Evolutionary conservation across 768 basidiomycete species (phyloP), one percentile per base, ranked within the genome.

Genomic region (Amanita exitialis): DNA sequence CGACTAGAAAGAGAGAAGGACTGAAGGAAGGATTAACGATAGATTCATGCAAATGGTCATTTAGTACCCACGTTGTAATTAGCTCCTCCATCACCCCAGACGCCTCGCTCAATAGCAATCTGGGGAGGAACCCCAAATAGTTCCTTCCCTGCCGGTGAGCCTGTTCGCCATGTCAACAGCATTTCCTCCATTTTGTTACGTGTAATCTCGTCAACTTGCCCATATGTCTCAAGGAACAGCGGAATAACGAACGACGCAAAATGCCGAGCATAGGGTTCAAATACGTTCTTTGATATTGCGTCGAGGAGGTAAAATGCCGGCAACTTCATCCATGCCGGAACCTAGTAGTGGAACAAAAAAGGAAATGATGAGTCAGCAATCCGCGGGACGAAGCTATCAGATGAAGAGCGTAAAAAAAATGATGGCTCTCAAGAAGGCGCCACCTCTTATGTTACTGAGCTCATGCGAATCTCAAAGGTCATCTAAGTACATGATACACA

Each of bases 181-280:
- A 99, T 92, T 66, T 99, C 96, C 63, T 95, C 91, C 90, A 99
- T 94, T 67, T 98, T 98, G 64, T 81, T 79, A 54, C 87, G 83
- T 21, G 90, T 95, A 37, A 67, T 68, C 46, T 81, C 80, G 62
- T 96, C 93, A 57, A 96, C 94, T 58, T 81, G 76, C 42, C 79
- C 75, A 67, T 98, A 97, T 25, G 93, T 84, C 56, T 89, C 82
- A 57, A 96, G 72, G 69, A 93, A 98, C 15, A 94, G 69, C 18
- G 82, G 77, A 51, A 86, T 84, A 54, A 94, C 86, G 62, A 92
- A 79, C 8, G 81, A 75, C 9, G 86, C 76, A 60, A 99, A 93
- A 55, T 83, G 78, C 54, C 82, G 80, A 27, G 90, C 88, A 68
- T 97, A 98, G 18, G 94, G 94, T 23, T 90, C 82, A 57, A 83